These are phyloP conservation scores for Macrocystidia cucumis DNA, from an alignment of 1,284 basidiomycete genomes.

Conservation along the genomic window DNA sequence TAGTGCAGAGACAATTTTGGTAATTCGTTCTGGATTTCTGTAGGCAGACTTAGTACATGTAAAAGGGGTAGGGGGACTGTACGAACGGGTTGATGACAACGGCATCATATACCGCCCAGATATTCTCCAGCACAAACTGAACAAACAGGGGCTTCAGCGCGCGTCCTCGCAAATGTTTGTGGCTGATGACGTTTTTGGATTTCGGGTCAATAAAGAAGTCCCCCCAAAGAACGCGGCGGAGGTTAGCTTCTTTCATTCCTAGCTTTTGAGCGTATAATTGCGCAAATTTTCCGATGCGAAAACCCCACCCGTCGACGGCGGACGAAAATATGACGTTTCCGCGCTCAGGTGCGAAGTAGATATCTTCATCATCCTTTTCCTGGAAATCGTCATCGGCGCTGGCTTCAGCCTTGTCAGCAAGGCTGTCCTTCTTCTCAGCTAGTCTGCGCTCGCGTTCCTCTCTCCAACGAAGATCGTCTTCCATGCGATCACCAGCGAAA, in stretches of 20 bases:
- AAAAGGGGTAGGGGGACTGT: conserved; percentile 23
- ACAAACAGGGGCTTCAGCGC: conserved; percentile 96
- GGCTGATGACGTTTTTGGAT: conserved; percentile 87
- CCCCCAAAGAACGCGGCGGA: conserved; percentile 92
- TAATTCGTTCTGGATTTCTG: conserved; percentile 84
- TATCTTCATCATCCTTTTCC: conserved; percentile 95
- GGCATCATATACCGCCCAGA: conserved; percentile 95
- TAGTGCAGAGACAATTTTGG: conserved; percentile 84
- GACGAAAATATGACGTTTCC: conserved; percentile 98
- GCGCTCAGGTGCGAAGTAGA: conserved; percentile 94
- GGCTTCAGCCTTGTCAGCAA: conserved; percentile 60
- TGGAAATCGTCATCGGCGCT: conserved; percentile 64
- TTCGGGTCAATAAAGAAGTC: conserved; percentile 98
- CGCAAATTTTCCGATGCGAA: conserved; percentile 91
- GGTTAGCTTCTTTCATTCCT: conserved; percentile 83
- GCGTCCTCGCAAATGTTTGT: conserved; percentile 85
- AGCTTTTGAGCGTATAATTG: conserved; percentile 90
- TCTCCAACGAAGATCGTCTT: conserved; percentile 90
- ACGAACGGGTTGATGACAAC: conserved; percentile 83
- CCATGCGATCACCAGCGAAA: conserved; percentile 96
- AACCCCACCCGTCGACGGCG: conserved; percentile 97
- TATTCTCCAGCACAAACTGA: conserved; percentile 95
- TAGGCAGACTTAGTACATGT: conserved; percentile 35
- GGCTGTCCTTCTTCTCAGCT: conserved; percentile 61
- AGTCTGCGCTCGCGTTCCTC: conserved; percentile 86